A percentile compares a stretch with the other conserved stretches of the same genome.
Evolutionary conservation across 176 grass and related monocot species (phyloP).

Genomic region (Cenchrus americanus): DNA sequence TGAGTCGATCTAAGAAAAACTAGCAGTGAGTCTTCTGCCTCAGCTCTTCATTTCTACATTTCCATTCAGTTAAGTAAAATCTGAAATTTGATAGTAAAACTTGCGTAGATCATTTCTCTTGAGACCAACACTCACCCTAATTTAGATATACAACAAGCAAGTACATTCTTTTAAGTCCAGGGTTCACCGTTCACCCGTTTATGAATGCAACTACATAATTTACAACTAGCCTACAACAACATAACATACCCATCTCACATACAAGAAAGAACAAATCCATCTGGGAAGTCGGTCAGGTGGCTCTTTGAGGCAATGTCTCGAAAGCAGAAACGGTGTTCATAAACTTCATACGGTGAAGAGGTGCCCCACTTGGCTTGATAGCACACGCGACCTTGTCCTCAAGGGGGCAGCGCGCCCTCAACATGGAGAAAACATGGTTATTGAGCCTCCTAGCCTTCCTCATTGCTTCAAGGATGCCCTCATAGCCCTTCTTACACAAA

Average conservation of each 20-base stretch:
- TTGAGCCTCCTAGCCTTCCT: conserved; percentile 96
- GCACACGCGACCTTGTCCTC: conserved; percentile 95
- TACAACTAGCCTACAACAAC: conserved; percentile 23
- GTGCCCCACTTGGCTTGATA: conserved; percentile 95
- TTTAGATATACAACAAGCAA: conserved; percentile 1
- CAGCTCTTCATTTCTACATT: neutral
- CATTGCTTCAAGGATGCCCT: conserved; percentile 90
- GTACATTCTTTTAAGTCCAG: neutral
- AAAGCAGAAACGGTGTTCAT: conserved; percentile 88
- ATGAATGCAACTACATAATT: conserved; percentile 17
- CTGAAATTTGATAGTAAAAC: conserved; percentile 1
- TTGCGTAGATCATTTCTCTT: neutral
- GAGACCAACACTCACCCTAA: neutral
- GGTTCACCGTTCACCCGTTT: neutral
- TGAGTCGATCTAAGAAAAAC: too few species aligned
- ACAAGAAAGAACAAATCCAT: neutral
- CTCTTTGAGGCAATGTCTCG: conserved; percentile 92
- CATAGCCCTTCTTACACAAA: conserved; percentile 64
- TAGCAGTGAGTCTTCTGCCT: neutral
- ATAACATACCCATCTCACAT: neutral
- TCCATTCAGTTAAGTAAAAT: neutral
- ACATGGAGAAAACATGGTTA: conserved; percentile 92
- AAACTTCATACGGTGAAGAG: conserved; percentile 92
- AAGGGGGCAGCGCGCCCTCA: conserved; percentile 90
- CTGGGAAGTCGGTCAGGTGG: conserved; percentile 37